Evolutionary conservation across 148 eudicot species (phyloP), one percentile per base, ranked within the genome.

Genomic region (Persicaria tinctoria): DNA sequence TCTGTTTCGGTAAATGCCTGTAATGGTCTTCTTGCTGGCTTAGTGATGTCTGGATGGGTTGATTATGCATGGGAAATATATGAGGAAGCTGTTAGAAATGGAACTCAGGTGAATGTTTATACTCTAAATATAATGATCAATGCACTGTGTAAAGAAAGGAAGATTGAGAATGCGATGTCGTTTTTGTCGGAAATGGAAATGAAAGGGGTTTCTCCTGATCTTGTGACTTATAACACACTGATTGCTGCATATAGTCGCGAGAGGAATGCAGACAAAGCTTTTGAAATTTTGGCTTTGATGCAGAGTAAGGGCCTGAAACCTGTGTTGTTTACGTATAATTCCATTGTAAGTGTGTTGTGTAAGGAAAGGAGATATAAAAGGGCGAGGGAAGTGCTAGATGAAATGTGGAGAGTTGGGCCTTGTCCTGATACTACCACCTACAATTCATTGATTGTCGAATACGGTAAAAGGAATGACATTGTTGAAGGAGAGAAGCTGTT

Each of bases 91-190:
- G 82, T 80, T 80, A 72, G 57, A 8, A 77, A 80, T 86, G 83
- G 91, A 8, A 76, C 79, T 48, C 69, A 78, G 60, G 46, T 78
- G 77, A 93, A 93, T 79, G 83, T 72, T 6, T 93, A 87, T 82
- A 93, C 90, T 0, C 66, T 90, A 11, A 93, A 93, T 74, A 93
- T 93, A 23, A 93, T 93, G 98, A 87, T 93, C 27, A 90, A 93
- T 82, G 93, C 89, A 3, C 78, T 93, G 72, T 90, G 93, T 80
- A 93, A 87, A 60, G 96, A 90, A 64, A 74, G 84, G 75, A 89
- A 84, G 75, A 76, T 85, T 44, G 81, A 77, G 38, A 73, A 83
- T 13, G 88, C 80, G 10, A 53, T 70, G 64, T 76, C 76, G 64
- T 90, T 89, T 79, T 57, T 93, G 68, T 23, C 49, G 45, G 89